Conservation (phyloP, 225 moss, liverwort and hornwort species). For the Antitrichia curtipendula region DNA sequence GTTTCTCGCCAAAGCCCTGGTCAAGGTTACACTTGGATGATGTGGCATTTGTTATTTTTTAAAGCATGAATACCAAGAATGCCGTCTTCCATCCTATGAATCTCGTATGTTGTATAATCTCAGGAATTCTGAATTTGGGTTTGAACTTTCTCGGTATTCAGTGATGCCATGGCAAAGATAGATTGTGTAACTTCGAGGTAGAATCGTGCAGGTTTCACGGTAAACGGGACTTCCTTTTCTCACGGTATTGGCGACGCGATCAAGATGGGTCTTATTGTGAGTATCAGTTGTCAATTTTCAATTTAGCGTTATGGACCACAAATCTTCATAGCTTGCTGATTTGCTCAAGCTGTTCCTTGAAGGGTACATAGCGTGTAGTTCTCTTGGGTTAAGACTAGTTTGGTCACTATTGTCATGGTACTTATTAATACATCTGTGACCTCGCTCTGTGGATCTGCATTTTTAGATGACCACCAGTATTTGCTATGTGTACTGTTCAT, state of each 20-base stretch:
- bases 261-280: conserved; percentile 83
- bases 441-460: background rate
- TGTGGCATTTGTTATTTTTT: background rate
- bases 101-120: background rate
- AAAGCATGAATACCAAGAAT: background rate
- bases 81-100: background rate
- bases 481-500: background rate
- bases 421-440: background rate
- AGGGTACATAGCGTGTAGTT: background rate
- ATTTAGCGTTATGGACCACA: no score
- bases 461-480: background rate
- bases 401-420: background rate
- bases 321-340: background rate
- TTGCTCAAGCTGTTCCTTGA: background rate
- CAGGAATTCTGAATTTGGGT: background rate
- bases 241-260: conserved; percentile 76
- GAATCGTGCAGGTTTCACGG: conserved; percentile 41
- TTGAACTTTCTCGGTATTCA: background rate
- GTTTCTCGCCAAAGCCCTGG: background rate
- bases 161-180: background rate
- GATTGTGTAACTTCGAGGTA: background rate
- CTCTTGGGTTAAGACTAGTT: background rate
- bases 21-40: background rate
- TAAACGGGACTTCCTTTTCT: conserved; percentile 69
- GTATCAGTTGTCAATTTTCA: background rate